phyloP scores from a whole-genome alignment of 768 basidiomycete species.

The Rhodotorula babjevae region DNA sequence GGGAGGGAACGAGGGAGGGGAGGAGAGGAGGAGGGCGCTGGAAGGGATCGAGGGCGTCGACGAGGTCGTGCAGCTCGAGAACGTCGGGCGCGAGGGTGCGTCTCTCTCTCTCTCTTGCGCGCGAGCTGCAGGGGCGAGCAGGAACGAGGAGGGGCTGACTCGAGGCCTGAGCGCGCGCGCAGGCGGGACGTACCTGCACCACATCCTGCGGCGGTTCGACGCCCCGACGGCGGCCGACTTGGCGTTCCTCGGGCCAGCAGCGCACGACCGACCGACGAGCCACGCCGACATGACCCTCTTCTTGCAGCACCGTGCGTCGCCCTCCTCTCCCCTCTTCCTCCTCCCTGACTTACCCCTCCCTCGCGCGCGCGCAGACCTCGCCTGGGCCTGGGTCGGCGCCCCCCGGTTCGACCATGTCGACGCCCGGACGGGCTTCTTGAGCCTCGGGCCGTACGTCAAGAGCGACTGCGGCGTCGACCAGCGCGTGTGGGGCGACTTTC shows the following conservation, averaged over 20 bases:
- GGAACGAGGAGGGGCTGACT: too few species aligned
- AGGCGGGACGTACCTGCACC: conserved; percentile 22
- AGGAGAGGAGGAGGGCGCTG: not conserved
- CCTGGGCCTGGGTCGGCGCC: conserved; percentile 9
- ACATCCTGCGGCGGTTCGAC: conserved; percentile 10
- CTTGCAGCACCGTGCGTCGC: conserved; percentile 9
- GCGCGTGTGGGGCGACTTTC: conserved; percentile 38
- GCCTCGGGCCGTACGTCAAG: conserved; percentile 8
- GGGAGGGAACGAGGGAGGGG: not conserved
- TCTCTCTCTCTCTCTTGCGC: not conserved
- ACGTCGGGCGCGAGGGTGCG: conserved; percentile 17
- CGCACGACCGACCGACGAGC: not conserved
- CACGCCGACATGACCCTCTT: conserved; percentile 20
- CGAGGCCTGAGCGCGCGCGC: not conserved
- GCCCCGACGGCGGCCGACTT: not conserved
- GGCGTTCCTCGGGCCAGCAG: not conserved
- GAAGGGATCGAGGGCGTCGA: conserved; percentile 1
- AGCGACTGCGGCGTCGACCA: conserved; percentile 42
- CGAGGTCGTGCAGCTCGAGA: conserved; percentile 9
- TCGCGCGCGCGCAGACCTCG: not conserved
- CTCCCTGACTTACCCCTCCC: not conserved
- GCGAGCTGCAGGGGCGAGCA: too few species aligned
- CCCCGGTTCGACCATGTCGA: conserved; percentile 9
- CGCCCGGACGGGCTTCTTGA: conserved; percentile 1
- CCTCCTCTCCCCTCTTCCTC: not conserved